Evolutionary conservation across 106 monocot genomes (phyloP), one percentile per base, ranked within the genome.

Genomic region (Vanilla planifolia): DNA sequence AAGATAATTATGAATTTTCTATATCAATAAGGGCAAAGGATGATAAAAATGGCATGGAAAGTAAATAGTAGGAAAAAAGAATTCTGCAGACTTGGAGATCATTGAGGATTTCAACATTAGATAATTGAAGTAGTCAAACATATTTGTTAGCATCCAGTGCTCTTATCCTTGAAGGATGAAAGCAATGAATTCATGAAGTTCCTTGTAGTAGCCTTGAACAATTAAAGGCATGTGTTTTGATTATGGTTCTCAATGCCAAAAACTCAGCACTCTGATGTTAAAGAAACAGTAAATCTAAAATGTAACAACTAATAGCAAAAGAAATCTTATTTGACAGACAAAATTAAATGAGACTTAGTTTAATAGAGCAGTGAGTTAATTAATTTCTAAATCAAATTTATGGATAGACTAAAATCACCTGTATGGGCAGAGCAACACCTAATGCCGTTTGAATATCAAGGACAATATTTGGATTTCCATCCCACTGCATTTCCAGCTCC

Each of bases 401-500:
- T 9, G 14, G 19, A 57, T 13, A 34, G 35, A 9, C 19, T 57
- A 35, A 6, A 15, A 57, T 57, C 57, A 91, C 95, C 87, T 96
- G 95, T 73, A 96, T 79, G 48, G 95, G 95, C 67, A 96, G 81
- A 16, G 81, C 59, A n/a, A 96, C 74, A 20, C 95, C 95, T 47
- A 96, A 48, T 50, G 13, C 65, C 19, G 95, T 96, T 43, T 52
- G 51, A 81, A 96, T 79, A 62, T 90, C 90, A 48, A 96, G 86
- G 21, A 96, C 73, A 43, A 96, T 91, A 65, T 72, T 96, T 34
- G 95, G 95, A 79, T 96, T 91, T 23, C 95, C 95, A 79, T 96
- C 95, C 95, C 95, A 96, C 48, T 96, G 83, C 76, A 96, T 1
- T 62, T 96, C 95, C 34, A 96, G 73, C 69, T 96, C 95, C 95